Conservation (phyloP, 768 basidiomycete genomes). For the Tricholoma sp. region DNA sequence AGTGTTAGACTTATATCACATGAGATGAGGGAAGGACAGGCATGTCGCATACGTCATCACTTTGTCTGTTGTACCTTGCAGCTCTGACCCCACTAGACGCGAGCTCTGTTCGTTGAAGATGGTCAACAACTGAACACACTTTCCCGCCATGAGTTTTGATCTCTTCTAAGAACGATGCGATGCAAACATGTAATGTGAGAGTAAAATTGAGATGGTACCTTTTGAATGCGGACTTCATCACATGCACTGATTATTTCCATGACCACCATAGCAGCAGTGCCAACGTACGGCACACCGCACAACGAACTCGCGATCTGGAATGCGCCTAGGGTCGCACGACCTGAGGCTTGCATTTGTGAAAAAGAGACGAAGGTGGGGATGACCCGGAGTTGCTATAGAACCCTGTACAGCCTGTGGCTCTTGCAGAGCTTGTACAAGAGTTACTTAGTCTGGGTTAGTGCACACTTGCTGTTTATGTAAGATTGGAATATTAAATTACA, state of each 20-base stretch:
- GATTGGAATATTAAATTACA: too few species aligned
- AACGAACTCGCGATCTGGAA: conserved; percentile 40
- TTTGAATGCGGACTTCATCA: conserved; percentile 41
- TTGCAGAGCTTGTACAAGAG: too few species aligned
- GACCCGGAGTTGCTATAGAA: neutral
- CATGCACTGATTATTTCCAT: conserved; percentile 42
- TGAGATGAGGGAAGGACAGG: neutral
- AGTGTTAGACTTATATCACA: neutral
- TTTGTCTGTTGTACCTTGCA: conserved; percentile 36
- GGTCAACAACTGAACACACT: conserved; percentile 35
- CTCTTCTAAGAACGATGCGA: conserved; percentile 15
- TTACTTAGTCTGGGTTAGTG: too few species aligned
- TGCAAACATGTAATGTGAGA: conserved; percentile 1
- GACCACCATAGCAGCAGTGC: conserved; percentile 36
- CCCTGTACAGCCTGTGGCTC: neutral
- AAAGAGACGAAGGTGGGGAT: neutral
- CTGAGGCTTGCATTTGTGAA: conserved; percentile 13
- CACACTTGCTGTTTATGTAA: too few species aligned
- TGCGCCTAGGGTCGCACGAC: conserved; percentile 19
- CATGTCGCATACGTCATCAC: conserved; percentile 33
- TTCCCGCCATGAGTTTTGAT: conserved; percentile 34
- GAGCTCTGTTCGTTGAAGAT: conserved; percentile 35
- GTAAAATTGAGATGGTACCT: conserved; percentile 27
- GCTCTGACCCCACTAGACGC: conserved; percentile 34
- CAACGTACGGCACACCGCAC: conserved; percentile 41